Conservation (phyloP, 345 rosid species). For the Melaleuca quinquenervia region DNA sequence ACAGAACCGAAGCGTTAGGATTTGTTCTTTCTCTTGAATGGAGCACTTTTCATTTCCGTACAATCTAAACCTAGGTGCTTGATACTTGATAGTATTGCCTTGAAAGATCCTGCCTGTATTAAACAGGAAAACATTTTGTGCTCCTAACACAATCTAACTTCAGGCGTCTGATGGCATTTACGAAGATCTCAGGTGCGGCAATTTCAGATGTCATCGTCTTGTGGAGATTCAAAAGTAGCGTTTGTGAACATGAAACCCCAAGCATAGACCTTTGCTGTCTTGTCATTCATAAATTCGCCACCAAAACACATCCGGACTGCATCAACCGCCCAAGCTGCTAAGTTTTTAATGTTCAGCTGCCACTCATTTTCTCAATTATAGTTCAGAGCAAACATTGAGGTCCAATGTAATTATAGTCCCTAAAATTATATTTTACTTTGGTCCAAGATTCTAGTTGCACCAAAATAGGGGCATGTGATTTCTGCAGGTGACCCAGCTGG, state of each 20-base stretch:
- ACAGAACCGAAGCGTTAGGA: not conserved
- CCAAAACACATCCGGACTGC: accelerated
- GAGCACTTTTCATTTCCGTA: not conserved
- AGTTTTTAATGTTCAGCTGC: not conserved
- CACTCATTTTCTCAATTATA: not conserved
- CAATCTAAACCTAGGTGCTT: not conserved
- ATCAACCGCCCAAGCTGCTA: not conserved
- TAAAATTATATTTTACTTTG: not conserved
- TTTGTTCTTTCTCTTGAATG: not conserved
- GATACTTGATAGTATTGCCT: not conserved
- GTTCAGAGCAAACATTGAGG: not conserved
- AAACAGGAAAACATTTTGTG: not conserved
- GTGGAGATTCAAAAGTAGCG: not conserved
- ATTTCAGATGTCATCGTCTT: not conserved
- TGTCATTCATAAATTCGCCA: not conserved
- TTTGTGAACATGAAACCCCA: not conserved
- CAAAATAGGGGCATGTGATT: no score
- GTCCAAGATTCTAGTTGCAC: not conserved
- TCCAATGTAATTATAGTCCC: not conserved
- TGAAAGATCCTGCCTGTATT: not conserved
- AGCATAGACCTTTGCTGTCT: not conserved
- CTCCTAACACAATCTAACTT: not conserved
- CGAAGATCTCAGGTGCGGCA: not conserved
- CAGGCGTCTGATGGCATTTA: not conserved
- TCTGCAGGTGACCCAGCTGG: not conserved